Base-by-base conservation (phyloP, 257 asterid genomes). In the Capsicum pubescens region DNA sequence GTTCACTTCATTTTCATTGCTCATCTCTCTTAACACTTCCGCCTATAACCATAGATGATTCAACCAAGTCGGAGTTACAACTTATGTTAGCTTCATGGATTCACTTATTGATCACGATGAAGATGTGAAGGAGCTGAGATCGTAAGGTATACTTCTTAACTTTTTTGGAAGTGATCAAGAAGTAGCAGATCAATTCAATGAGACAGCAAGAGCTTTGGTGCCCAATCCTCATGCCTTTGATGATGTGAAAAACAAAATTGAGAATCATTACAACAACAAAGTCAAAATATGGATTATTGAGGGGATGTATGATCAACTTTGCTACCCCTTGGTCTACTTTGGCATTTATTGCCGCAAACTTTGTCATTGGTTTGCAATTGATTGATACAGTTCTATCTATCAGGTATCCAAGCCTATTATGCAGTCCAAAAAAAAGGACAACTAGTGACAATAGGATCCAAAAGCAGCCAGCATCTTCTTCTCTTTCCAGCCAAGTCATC, bases 81-180 rank as follows among this genome's bases (percentile, higher is more conserved):
- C 84, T 19, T 82, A 63, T 74, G 2, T 82, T 3, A 19, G 84
- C 7, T 67, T 66, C 42, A 82, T 66, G 84, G 84, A 66, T 66
- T 83, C 76, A 9, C 74, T 83, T 15, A 83, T 39, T 39, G 44
- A 39, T 39, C 44, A 39, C 0, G 44, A 0, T 39, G 44, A 39
- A 39, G 44, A 39, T 39, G 44, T 39, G 5, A 39, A 39, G 44
- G 44, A 39, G 44, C 44, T 39, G 44, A 39, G 44, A 39, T 39
- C 44, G 5, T 0, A 39, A 39, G 44, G 44, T 39, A 39, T 39
- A 39, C 44, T 39, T 39, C 44, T 39, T 39, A 39, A 39, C 52
- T 13, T n/a, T 59, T 46, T 83, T 19, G 63, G 86, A 19, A 72
- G 76, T 42, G 86, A 83, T 26, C 74, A 83, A n/a, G 8, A 71